A percentile compares a stretch with the other conserved stretches of the same genome.
These are phyloP conservation scores for Haberlea rhodopensis DNA, from an alignment of 257 asterid species.

Conservation along the genomic window DNA sequence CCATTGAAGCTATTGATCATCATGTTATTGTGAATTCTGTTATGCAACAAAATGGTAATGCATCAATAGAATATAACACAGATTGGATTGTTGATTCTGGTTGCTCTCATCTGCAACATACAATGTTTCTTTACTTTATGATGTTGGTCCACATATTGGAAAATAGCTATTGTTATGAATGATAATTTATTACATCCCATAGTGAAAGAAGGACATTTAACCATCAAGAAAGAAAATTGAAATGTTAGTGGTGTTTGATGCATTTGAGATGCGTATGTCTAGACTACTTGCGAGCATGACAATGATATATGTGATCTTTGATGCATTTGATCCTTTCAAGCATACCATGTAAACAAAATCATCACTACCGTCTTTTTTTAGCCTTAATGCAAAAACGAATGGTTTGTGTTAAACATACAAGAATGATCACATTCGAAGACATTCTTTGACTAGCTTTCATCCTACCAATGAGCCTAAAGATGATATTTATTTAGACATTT, in stretches of 20 bases:
- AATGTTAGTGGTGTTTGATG: background rate
- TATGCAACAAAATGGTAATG: background rate
- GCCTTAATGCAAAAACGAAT: no score
- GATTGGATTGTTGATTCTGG: conserved; percentile 14
- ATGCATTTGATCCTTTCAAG: no score
- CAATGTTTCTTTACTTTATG: background rate
- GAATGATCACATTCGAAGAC: no score
- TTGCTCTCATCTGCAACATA: conserved; percentile 19
- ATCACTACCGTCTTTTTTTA: no score
- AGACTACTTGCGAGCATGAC: no score
- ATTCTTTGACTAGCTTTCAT: no score
- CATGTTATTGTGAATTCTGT: background rate
- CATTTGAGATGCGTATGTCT: no score
- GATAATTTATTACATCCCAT: conserved; percentile 20
- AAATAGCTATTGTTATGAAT: background rate
- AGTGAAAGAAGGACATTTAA: background rate
- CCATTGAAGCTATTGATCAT: conserved; percentile 1
- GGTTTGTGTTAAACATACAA: no score
- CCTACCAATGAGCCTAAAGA: no score
- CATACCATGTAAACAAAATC: no score
- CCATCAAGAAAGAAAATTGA: background rate
- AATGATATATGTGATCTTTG: no score
- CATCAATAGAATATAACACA: background rate
- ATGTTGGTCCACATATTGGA: background rate
- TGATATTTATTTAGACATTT: no score